Conservation (phyloP, 1,139 yeast species). For the Magnusiomyces sp. region DNA sequence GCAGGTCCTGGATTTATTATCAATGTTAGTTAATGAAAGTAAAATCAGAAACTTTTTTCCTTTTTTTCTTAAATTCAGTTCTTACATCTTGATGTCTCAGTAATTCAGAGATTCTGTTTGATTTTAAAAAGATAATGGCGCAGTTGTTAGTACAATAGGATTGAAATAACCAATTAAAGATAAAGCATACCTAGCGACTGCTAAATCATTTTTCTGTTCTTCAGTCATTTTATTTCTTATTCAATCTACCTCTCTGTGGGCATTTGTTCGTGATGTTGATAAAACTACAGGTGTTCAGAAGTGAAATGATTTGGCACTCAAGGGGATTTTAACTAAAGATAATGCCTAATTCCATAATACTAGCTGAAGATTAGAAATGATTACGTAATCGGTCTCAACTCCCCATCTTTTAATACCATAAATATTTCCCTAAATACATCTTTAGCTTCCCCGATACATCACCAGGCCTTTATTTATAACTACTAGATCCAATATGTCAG, state of each 20-base stretch:
- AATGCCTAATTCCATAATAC: no score
- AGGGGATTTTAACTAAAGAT: no score
- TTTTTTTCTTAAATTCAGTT: not conserved
- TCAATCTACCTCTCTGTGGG: not conserved
- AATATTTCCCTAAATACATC: no score
- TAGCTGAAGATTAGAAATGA: no score
- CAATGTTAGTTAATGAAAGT: not conserved
- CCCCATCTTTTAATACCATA: no score
- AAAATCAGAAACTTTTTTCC: not conserved
- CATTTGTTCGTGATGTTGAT: not conserved
- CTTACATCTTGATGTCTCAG: slow-evolving; percentile 26
- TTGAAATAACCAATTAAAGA: not conserved
- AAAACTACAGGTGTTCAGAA: not conserved
- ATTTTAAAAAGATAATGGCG: not conserved
- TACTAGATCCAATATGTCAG: not conserved
- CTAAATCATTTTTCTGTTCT: slow-evolving; percentile 7
- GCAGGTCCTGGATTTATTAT: slow-evolving; percentile 37
- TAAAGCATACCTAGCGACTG: slow-evolving; percentile 9
- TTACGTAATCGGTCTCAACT: no score
- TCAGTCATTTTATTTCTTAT: not conserved
- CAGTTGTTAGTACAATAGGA: no score
- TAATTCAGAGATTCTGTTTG: slow-evolving; percentile 21
- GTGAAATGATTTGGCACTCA: not conserved
- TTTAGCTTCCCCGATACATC: no score
- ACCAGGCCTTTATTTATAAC: no score